Conservation (phyloP, 2,329 filamentous ascomycete genomes). For the Neofusicoccum sp. region DNA sequence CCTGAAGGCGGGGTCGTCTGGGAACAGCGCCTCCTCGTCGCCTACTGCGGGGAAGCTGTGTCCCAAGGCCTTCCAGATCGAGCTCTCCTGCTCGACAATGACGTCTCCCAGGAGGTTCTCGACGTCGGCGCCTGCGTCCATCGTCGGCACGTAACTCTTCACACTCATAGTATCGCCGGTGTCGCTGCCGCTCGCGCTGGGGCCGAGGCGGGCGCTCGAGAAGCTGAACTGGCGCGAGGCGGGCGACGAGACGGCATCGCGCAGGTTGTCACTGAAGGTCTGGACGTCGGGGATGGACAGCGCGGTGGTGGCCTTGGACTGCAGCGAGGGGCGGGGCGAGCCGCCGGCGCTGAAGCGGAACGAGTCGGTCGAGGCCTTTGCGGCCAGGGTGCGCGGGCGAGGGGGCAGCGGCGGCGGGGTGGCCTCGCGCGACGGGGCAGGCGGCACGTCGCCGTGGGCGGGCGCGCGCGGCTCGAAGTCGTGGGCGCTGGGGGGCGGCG, state of each 20-base stretch:
- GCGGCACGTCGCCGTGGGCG: conserved; percentile 5
- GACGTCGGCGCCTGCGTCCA: conserved; percentile 68
- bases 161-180: conserved; percentile 67
- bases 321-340: conserved; percentile 42
- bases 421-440: conserved; percentile 44
- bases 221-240: conserved; percentile 44
- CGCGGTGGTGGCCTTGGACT: conserved; percentile 78
- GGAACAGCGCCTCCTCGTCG: conserved; percentile 52
- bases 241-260: conserved; percentile 30
- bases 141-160: conserved; percentile 66
- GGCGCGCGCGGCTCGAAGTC: conserved; percentile 14
- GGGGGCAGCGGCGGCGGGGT: conserved; percentile 61
- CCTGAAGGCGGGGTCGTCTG: conserved; percentile 54
- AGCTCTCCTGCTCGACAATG: conserved; percentile 62
- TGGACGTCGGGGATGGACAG: conserved; percentile 79
- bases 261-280: conserved; percentile 62
- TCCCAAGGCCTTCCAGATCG: conserved; percentile 69
- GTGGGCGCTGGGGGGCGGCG: neutral
- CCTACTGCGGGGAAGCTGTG: conserved; percentile 57
- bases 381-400: conserved; percentile 35
- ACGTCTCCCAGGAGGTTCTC: conserved; percentile 81
- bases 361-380: conserved; percentile 41
- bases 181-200: conserved; percentile 54
- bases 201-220: conserved; percentile 31
- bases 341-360: conserved; percentile 38